Evolutionary conservation across 257 asterid genomes (phyloP).

Genomic region (Rehmannia glutinosa): DNA sequence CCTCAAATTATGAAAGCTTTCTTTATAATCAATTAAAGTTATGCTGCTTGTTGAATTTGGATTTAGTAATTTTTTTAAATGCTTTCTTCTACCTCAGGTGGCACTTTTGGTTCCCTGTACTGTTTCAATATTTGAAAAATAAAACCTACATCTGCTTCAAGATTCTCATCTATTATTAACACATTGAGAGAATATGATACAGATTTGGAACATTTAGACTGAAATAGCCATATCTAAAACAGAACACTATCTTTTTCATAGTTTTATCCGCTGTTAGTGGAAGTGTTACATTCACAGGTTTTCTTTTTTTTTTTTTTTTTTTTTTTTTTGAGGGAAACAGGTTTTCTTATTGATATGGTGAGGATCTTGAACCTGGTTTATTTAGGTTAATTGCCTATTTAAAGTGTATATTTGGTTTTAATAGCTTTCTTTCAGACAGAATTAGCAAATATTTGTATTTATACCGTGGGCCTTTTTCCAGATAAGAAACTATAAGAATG

Average conservation of each 20-base stretch:
- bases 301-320: not conserved
- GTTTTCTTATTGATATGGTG: too few relatives aligned
- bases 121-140: not conserved
- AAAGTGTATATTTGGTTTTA: not conserved
- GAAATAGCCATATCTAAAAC: not conserved
- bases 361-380: too few relatives aligned
- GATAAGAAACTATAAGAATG: not conserved
- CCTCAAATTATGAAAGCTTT: slow-evolving; percentile 1
- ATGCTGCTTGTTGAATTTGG: not conserved
- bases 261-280: not conserved
- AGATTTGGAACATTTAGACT: slow-evolving; percentile 1
- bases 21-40: not conserved
- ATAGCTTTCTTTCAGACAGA: not conserved
- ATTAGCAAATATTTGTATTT: not conserved
- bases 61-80: not conserved
- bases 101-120: not conserved
- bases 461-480: not conserved
- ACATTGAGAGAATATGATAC: not conserved
- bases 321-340: too few relatives aligned
- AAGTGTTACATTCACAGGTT: not conserved
- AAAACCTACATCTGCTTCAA: not conserved
- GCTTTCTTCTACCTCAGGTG: not conserved
- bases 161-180: not conserved
- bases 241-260: not conserved
- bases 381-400: too few relatives aligned